These are phyloP conservation scores for Sphagnum tenellum DNA, from an alignment of 225 moss, liverwort and hornwort genomes.

Conservation along the genomic window DNA sequence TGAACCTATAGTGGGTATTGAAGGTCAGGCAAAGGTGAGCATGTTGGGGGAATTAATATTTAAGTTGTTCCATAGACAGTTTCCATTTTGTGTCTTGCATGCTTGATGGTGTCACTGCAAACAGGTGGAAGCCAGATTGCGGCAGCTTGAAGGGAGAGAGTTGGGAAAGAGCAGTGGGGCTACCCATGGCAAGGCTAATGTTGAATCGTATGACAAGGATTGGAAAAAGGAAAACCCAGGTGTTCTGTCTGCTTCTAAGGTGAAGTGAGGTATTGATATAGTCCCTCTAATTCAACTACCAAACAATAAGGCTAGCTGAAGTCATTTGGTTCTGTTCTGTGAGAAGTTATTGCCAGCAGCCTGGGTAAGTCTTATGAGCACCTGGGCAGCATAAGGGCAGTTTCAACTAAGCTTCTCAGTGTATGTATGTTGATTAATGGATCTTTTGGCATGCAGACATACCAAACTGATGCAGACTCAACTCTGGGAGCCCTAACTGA, in stretches of 20 bases:
- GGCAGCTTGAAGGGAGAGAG: slow-evolving; percentile 75
- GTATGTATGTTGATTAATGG: too few species aligned
- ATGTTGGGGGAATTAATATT: too few species aligned
- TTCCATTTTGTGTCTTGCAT: too few species aligned
- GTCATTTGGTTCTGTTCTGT: too few species aligned
- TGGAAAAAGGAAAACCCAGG: slow-evolving; percentile 42
- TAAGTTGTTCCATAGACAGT: too few species aligned
- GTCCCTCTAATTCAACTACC: too few species aligned
- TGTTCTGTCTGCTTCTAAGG: slow-evolving; percentile 47
- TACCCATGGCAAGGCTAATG: slow-evolving; percentile 47
- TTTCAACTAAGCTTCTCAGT: too few species aligned
- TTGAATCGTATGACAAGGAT: slow-evolving; percentile 65
- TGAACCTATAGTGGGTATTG: slow-evolving; percentile 65
- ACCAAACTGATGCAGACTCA: slow-evolving; percentile 67
- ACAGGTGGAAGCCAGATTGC: slow-evolving; percentile 75
- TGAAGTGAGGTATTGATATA: not conserved
- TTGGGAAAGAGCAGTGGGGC: slow-evolving; percentile 32
- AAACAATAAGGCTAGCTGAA: too few species aligned
- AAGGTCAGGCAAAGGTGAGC: slow-evolving; percentile 46
- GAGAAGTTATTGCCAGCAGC: too few species aligned
- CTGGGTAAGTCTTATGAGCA: too few species aligned
- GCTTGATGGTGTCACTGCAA: not conserved
- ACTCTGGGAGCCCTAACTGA: slow-evolving; percentile 12
- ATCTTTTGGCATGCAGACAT: slow-evolving; percentile 17
- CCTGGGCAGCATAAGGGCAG: too few species aligned